These are phyloP conservation scores for Kwoniella sp. DNA, from an alignment of 768 basidiomycete genomes.

Conservation along the genomic window DNA sequence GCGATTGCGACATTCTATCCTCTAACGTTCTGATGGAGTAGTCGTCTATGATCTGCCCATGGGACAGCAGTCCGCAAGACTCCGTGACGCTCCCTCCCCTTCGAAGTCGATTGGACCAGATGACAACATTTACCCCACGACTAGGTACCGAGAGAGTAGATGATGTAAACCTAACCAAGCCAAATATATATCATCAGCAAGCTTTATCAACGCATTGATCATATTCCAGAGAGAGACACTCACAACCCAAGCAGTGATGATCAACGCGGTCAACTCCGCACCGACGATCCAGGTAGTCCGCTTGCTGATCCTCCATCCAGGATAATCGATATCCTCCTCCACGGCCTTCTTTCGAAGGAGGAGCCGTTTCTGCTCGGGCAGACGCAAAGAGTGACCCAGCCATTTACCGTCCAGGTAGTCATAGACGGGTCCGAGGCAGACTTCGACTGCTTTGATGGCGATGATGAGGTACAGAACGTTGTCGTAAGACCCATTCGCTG, in stretches of 20 bases:
- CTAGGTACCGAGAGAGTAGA: slow-evolving; percentile 45
- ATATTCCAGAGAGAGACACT: slow-evolving; percentile 21
- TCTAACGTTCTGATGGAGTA: no score
- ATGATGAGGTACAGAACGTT: slow-evolving; percentile 52
- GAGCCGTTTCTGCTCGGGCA: slow-evolving; percentile 37
- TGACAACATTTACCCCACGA: no score
- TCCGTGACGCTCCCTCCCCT: no score
- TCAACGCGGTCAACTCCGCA: slow-evolving; percentile 24
- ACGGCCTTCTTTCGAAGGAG: slow-evolving; percentile 10
- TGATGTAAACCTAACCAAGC: slow-evolving; percentile 36
- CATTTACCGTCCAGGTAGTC: slow-evolving; percentile 43
- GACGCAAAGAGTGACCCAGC: slow-evolving; percentile 42
- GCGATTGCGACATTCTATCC: no score
- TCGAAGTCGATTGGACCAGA: no score
- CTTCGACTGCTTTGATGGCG: slow-evolving; percentile 46
- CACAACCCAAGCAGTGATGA: slow-evolving; percentile 46
- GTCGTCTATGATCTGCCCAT: no score
- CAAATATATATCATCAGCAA: slow-evolving; percentile 3
- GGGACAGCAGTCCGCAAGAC: no score
- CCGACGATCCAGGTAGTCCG: slow-evolving; percentile 20
- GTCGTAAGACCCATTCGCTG: slow-evolving; percentile 40
- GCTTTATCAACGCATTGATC: not conserved
- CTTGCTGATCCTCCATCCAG: slow-evolving; percentile 35
- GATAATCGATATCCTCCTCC: slow-evolving; percentile 10
- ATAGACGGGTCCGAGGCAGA: slow-evolving; percentile 40